Evolutionary conservation across 257 asterid species (phyloP).

Genomic region (Solanum okadae): DNA sequence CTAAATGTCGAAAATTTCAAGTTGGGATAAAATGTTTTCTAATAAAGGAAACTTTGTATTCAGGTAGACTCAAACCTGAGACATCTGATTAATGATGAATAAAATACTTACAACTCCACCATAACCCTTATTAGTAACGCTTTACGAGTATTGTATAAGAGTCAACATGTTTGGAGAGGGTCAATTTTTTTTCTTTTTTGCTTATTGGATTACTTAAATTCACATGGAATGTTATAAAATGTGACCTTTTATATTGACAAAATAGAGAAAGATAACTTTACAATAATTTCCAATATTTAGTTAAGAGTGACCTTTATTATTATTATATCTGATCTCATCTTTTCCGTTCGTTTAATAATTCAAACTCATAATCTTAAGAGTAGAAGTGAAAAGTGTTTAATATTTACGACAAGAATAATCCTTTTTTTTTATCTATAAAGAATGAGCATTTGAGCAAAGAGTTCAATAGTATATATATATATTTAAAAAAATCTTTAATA

Average conservation of each 20-base stretch:
- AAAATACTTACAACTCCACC: no score
- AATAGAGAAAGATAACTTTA: not conserved
- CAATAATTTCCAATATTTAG: not conserved
- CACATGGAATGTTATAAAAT: not conserved
- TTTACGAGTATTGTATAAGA: not conserved
- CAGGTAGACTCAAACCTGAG: no score
- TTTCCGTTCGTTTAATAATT: no score
- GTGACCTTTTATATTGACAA: not conserved
- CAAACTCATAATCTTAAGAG: no score
- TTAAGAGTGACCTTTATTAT: not conserved
- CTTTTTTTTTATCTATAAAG: no score
- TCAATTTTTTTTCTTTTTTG: not conserved
- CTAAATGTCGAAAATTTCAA: no score
- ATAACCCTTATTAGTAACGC: not conserved
- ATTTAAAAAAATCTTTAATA: no score
- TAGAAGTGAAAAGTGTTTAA: no score
- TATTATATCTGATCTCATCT: not conserved
- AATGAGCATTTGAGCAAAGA: not conserved
- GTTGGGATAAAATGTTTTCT: rapidly evolving
- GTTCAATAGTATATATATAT: no score
- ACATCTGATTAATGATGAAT: no score
- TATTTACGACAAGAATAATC: no score
- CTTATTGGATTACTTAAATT: not conserved
- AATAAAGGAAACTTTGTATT: no score
- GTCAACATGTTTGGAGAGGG: not conserved